These are phyloP conservation scores for Jatropha podagrica DNA, from an alignment of 441 rosid species.

Conservation along the genomic window DNA sequence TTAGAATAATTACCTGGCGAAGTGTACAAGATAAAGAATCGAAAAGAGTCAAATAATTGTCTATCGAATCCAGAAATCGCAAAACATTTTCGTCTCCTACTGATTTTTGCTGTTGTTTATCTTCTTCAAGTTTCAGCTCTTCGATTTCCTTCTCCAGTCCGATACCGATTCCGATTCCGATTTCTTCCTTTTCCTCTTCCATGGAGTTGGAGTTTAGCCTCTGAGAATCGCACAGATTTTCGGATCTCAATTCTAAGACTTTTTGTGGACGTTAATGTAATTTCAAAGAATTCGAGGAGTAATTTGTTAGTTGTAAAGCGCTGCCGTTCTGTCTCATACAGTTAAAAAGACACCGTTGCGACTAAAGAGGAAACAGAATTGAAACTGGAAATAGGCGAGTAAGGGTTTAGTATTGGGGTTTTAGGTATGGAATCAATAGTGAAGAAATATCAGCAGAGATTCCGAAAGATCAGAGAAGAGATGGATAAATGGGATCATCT, in stretches of 20 bases:
- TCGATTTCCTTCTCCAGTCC: conserved; percentile 19
- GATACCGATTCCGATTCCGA: conserved; percentile 21
- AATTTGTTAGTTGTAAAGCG: neutral
- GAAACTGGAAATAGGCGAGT: neutral
- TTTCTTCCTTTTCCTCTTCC: conserved; percentile 27
- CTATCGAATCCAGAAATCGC: conserved; percentile 78
- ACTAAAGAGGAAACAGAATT: neutral
- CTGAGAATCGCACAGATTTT: neutral
- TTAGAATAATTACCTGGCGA: conserved; percentile 52
- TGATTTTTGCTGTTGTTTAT: neutral
- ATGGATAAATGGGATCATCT: conserved; percentile 67
- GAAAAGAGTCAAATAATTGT: conserved; percentile 49
- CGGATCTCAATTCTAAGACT: neutral
- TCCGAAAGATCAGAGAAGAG: conserved; percentile 55
- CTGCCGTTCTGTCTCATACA: neutral
- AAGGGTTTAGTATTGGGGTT: neutral
- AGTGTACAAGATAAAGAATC: conserved; percentile 66
- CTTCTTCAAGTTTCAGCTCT: conserved; percentile 15
- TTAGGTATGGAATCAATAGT: conserved; percentile 59
- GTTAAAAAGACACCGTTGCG: neutral
- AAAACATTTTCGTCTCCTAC: conserved; percentile 43
- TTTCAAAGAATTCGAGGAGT: neutral
- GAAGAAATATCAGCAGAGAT: conserved; percentile 67
- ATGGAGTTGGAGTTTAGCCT: neutral
- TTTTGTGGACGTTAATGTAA: neutral